phyloP scores from a whole-genome alignment of 1,139 yeast genomes.

The Protomyces inundatus region DNA sequence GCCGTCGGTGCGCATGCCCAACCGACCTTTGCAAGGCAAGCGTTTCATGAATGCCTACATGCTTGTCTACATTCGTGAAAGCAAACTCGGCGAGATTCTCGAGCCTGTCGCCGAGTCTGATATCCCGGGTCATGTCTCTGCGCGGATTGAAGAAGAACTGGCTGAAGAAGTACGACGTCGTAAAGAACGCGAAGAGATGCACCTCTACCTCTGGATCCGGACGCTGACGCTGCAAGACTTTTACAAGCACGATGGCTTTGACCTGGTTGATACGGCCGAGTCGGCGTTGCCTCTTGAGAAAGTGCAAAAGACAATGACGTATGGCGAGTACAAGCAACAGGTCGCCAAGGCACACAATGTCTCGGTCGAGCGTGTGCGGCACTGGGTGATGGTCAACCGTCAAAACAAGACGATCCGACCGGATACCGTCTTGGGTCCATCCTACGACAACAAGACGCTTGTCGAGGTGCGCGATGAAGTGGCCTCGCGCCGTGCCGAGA shows the following conservation, averaged over 20 bases:
- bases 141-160: constrained; percentile 57
- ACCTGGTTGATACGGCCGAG: constrained; percentile 45
- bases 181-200: constrained; percentile 70
- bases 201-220: constrained; percentile 59
- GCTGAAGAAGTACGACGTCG: constrained; percentile 54
- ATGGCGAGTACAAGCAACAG: constrained; percentile 48
- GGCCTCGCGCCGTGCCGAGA: constrained; percentile 8
- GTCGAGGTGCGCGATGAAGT: constrained; percentile 24
- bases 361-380: constrained; percentile 45
- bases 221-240: constrained; percentile 53
- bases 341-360: constrained; percentile 49
- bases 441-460: constrained; percentile 9
- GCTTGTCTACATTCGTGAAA: constrained; percentile 84
- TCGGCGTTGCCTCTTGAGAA: constrained; percentile 42
- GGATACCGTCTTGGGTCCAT: constrained; percentile 47
- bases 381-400: constrained; percentile 64
- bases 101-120: constrained; percentile 53
- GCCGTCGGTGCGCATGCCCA: constrained; percentile 43
- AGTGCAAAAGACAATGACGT: constrained; percentile 55
- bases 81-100: constrained; percentile 54
- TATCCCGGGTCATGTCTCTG: constrained; percentile 66
- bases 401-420: constrained; percentile 71
- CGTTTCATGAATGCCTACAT: constrained; percentile 93
- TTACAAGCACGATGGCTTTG: constrained; percentile 64
- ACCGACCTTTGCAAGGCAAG: constrained; percentile 38